Evolutionary conservation across 2,329 filamentous ascomycete species (phyloP).

Genomic region (Claviceps lovelessii): DNA sequence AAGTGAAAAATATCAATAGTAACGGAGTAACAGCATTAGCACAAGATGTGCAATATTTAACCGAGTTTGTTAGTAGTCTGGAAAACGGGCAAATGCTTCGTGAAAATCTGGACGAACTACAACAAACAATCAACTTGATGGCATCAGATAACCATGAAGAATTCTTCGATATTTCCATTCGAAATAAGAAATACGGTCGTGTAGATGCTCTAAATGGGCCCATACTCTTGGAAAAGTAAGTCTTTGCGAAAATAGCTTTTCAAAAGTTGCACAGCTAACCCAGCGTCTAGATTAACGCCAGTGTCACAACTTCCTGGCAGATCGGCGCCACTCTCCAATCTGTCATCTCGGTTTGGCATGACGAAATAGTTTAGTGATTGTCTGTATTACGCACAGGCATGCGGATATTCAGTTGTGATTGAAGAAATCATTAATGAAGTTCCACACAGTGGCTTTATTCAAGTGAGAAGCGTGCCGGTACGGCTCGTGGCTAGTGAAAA

Average conservation of each 20-base stretch:
- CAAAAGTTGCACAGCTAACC: conserved; percentile 11
- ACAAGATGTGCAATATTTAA: conserved; percentile 70
- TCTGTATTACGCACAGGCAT: background rate
- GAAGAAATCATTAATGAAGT: background rate
- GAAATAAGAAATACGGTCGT: conserved; percentile 86
- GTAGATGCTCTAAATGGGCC: conserved; percentile 88
- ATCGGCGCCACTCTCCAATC: conserved; percentile 51
- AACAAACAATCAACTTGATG: conserved; percentile 84
- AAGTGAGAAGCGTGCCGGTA: background rate
- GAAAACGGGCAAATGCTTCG: conserved; percentile 73
- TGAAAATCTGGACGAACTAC: conserved; percentile 80
- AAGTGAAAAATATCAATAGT: conserved; percentile 75
- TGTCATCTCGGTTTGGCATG: conserved; percentile 64
- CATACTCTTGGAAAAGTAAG: conserved; percentile 78
- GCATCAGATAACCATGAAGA: conserved; percentile 84
- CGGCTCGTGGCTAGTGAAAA: background rate
- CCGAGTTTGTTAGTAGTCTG: conserved; percentile 72
- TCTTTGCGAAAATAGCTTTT: background rate
- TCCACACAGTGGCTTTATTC: background rate
- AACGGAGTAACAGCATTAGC: conserved; percentile 70
- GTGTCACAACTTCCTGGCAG: conserved; percentile 44
- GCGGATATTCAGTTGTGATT: background rate
- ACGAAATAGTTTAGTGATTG: conserved; percentile 18
- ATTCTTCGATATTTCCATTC: conserved; percentile 80
- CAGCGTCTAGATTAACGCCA: conserved; percentile 42